Conservation (phyloP, 139 green algal species). For the Raphidocelis subcapitata region DNA sequence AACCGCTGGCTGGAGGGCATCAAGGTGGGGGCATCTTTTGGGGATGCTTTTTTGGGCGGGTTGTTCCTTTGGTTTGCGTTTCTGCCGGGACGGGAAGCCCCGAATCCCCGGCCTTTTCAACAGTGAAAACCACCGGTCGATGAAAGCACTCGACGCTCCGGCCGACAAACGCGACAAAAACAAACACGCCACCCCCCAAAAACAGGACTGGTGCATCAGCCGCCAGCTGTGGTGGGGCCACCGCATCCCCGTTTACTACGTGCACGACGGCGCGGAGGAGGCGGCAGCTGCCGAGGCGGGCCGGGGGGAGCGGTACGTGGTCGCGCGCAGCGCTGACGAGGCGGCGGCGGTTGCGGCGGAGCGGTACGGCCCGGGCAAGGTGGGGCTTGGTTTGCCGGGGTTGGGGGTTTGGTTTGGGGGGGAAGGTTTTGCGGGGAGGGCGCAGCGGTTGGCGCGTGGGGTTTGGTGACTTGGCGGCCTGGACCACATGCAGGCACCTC, state of each 20-base stretch:
- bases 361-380: conserved; percentile 18
- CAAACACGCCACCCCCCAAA: no score
- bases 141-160: no score
- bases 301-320: conserved; percentile 62
- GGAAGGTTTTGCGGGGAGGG: no score
- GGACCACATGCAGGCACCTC: background rate
- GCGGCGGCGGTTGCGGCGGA: conserved; percentile 60
- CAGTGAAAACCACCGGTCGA: no score
- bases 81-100: no score
- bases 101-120: no score
- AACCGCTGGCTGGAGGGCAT: conserved; percentile 96
- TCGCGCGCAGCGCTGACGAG: conserved; percentile 75
- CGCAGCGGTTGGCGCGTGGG: no score
- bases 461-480: no score
- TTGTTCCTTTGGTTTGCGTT: background rate
- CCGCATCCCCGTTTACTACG: conserved; percentile 89
- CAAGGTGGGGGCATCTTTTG: conserved; percentile 37
- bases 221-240: conserved; percentile 95
- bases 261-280: conserved; percentile 34
- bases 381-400: conserved; percentile 8
- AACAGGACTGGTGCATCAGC: conserved; percentile 91
- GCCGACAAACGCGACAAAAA: no score
- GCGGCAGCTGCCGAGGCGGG: conserved; percentile 34
- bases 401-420: no score
- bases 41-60: background rate